Evolutionary conservation across 1,284 basidiomycete genomes (phyloP), one percentile per base, ranked within the genome.

Genomic region (Dichomitus squalens): DNA sequence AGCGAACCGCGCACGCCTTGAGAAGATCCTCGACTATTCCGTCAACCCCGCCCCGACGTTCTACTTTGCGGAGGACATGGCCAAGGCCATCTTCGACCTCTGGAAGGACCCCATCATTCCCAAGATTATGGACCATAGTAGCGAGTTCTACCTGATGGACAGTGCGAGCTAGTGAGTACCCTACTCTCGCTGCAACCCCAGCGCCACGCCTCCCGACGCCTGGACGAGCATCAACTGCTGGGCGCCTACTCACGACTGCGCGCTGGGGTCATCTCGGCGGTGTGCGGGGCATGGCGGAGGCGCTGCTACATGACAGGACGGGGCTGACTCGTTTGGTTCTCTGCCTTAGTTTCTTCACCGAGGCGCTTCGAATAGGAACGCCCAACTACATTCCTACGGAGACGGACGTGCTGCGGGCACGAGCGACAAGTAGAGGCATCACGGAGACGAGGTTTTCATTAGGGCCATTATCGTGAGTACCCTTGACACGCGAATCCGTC

Each of bases 71-170:
- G 73, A 81, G 14, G 86, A 88, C 33, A 85, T 95, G 56, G 91
- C 92, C 0, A 78, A 83, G 46, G 88, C 92, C 12, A 93, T 97
- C 61, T 81, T 88, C 64, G 81, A 92, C 43, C 76, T 98, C 4
- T 96, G 95, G 94, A 85, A 90, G 63, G 96, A 99, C 73, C 91
- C 93, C 7, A 86, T 95, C 65, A 95, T 98, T 33, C 83, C 88
- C 0, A 83, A 83, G 55, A 82, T 98, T 27, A 88, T 98, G 83
- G 93, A 97, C 66, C 87, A 92, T 61, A 83, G 83, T 38, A 91
- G 84, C 71, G 90, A 97, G 62, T 98, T 98, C 69, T 98, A 98
- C 72, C 77, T 98, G 18, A 98, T 98, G 96, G 96, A 98, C 73
- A 95, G 88, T 49, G 96, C 96, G 0, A 81, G 82, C 43, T 98